Base-by-base conservation (phyloP, 306 rosid species). In the Hippophae rhamnoides region DNA sequence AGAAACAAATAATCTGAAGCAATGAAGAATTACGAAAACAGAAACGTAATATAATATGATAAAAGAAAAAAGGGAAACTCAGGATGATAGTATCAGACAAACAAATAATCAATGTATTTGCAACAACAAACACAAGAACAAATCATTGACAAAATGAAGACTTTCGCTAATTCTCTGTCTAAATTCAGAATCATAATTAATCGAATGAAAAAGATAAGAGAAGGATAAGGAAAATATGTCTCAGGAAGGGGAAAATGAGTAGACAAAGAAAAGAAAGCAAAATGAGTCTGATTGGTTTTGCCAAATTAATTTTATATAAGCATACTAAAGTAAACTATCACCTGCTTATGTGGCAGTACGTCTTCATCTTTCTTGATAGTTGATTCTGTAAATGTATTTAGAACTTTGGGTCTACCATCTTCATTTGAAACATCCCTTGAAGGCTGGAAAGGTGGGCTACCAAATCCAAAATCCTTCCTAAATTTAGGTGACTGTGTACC, bases 401-500 rank as follows among this genome's bases (percentile, higher is more conserved):
- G 62, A 51, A 65, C 71, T 54, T 58, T 90, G 56, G 58, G 40
- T 70, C 81, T 76, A 51, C 70, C 56, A 73, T 82, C 88, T 75
- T 86, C 88, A 60, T 67, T 81, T 60, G 78, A 78, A 26, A 52
- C 59, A 41, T 80, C 78, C 65, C 79, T 74, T 41, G 71, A 73
- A 68, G 57, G 69, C 53, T 26, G 75, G 70, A 72, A 66, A 48
- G 86, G 69, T 7, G 95, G 85, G 66, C 90, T 84, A 61, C 78
- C 71, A 60, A 74, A 75, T 60, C 76, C 86, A 60, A 51, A 43
- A 54, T 86, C 92, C 62, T 78, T 80, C 18, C 64, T 73, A 66
- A 69, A 84, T 71, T 65, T 79, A 9, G 90, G 94, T 52, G 95
- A 90, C 63, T 77, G 86, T 25, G 76, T 68, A 69, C 68, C 81